These are phyloP conservation scores for Mycena metata DNA, from an alignment of 768 basidiomycete species.

Conservation along the genomic window DNA sequence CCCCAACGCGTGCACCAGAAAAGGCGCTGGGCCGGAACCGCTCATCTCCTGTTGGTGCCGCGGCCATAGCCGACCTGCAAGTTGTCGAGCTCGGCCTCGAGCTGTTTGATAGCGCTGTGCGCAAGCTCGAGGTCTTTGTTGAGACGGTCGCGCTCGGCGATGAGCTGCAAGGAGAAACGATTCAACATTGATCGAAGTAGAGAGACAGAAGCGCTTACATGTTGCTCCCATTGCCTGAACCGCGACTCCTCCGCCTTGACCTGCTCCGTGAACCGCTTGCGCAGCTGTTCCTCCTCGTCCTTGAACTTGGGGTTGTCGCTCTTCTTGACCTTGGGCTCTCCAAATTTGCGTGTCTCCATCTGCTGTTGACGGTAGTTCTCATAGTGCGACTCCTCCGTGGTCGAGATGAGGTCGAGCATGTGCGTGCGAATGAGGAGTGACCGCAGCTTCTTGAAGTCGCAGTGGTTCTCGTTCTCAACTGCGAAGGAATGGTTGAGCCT, in stretches of 20 bases:
- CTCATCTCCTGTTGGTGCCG: conserved; percentile 75
- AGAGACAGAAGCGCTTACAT: conserved; percentile 67
- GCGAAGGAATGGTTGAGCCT: conserved; percentile 17
- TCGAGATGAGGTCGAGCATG: conserved; percentile 98
- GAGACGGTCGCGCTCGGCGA: conserved; percentile 97
- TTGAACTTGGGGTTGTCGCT: conserved; percentile 99
- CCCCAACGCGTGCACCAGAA: background rate
- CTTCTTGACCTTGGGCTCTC: conserved; percentile 98
- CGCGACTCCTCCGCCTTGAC: conserved; percentile 98
- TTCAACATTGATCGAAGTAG: conserved; percentile 37
- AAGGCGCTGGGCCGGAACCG: background rate
- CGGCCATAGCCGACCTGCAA: conserved; percentile 89
- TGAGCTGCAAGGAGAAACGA: conserved; percentile 70
- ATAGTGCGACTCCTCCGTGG: conserved; percentile 96
- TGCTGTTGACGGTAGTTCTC: conserved; percentile 98
- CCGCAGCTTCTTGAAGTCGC: conserved; percentile 98
- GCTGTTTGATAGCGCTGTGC: conserved; percentile 90
- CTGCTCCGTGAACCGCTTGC: conserved; percentile 99
- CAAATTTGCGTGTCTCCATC: conserved; percentile 99
- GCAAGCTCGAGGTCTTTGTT: conserved; percentile 98
- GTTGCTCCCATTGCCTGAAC: conserved; percentile 99
- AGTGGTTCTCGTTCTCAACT: conserved; percentile 99
- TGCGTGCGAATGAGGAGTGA: conserved; percentile 96
- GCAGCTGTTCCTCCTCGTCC: conserved; percentile 96
- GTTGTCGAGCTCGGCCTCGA: conserved; percentile 92